These are phyloP conservation scores for Catharanthus roseus DNA, from an alignment of 257 asterid species.

Conservation along the genomic window DNA sequence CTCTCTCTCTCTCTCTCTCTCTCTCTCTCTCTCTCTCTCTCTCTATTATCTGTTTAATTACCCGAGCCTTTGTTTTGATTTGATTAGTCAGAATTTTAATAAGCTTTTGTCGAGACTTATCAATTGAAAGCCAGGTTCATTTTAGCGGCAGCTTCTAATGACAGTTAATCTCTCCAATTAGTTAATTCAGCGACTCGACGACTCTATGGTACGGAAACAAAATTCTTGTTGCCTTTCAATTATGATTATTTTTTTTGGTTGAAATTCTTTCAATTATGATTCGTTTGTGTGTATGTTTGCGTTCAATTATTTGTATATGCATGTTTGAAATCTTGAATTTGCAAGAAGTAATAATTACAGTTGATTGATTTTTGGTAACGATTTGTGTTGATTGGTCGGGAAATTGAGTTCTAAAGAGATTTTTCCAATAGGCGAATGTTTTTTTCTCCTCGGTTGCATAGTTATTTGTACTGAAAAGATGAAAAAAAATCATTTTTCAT, in stretches of 20 bases:
- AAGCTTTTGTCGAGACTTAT: not conserved
- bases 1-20: not conserved
- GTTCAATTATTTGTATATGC: not conserved
- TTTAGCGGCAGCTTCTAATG: not conserved
- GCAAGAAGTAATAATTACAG: not conserved
- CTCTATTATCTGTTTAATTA: not conserved
- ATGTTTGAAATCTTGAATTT: not conserved
- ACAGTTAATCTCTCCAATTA: not conserved
- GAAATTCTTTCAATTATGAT: no score
- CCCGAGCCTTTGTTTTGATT: not conserved
- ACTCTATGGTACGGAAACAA: conserved; percentile 14
- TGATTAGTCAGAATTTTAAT: not conserved
- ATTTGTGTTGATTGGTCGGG: not conserved
- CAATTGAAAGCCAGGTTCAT: not conserved
- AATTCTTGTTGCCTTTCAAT: not conserved
- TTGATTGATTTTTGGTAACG: not conserved
- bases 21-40: no score
- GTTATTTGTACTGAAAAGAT: not conserved
- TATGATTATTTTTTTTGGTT: no score
- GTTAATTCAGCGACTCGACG: no score
- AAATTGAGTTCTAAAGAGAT: not conserved
- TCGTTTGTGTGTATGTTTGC: not conserved
- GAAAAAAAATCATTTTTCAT: not conserved
- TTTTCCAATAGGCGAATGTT: not conserved
- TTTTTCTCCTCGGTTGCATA: not conserved